A percentile compares a stretch with the other conserved stretches of the same genome.
Conservation (phyloP, 352 stramenopile genomes). For the Phytophthora sojae region DNA sequence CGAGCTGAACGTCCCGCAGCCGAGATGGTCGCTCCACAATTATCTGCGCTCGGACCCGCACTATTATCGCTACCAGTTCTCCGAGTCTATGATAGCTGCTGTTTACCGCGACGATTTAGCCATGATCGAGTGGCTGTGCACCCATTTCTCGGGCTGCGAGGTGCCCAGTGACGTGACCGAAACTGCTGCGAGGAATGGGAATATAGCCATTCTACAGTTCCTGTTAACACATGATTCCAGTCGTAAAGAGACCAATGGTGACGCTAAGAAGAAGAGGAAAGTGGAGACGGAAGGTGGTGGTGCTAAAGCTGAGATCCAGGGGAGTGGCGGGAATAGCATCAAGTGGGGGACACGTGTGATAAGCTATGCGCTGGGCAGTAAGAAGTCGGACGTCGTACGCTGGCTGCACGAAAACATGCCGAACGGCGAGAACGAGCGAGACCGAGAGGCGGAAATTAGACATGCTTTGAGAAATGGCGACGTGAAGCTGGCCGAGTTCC, state of each 20-base stretch:
- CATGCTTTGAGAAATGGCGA: not conserved
- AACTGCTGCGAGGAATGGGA: not conserved
- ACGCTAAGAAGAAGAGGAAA: conserved; percentile 7
- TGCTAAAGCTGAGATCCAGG: not conserved
- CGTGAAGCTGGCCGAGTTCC: not conserved
- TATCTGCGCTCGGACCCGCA: not conserved
- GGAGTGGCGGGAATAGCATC: not conserved
- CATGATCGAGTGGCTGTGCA: not conserved
- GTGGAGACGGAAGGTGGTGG: not conserved
- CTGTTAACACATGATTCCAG: not conserved
- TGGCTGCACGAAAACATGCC: conserved; percentile 4
- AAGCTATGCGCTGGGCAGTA: not conserved
- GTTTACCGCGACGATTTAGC: not conserved
- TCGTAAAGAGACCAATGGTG: not conserved
- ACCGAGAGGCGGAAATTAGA: not conserved
- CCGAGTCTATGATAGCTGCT: not conserved
- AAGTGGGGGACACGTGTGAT: not conserved
- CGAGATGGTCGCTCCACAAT: not conserved
- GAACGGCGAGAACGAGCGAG: not conserved
- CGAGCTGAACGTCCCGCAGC: not conserved
- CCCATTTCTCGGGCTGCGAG: not conserved
- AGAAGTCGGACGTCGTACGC: not conserved
- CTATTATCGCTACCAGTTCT: not conserved
- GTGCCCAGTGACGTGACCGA: not conserved
- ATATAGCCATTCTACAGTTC: not conserved